phyloP scores from a whole-genome alignment of 2,329 filamentous ascomycete species.

The Diaporthe humulicola region DNA sequence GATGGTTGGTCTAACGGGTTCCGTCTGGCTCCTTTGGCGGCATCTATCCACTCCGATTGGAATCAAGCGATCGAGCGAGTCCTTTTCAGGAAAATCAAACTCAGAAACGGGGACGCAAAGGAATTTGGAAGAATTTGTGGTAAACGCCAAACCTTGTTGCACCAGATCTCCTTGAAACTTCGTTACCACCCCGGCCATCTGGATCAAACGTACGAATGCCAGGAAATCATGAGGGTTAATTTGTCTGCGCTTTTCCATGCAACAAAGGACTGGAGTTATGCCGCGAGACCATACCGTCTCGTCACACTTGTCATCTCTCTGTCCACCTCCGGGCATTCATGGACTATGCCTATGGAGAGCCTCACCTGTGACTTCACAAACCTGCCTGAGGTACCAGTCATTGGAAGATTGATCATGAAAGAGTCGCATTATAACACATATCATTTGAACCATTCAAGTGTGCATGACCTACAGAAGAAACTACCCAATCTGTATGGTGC shows the following conservation, averaged over 20 bases:
- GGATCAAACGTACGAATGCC: no score
- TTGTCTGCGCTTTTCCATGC: background rate
- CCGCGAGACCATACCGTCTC: background rate
- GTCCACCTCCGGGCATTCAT: no score
- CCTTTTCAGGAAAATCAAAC: background rate
- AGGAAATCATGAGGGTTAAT: no score
- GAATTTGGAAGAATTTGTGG: background rate
- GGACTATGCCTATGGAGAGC: background rate
- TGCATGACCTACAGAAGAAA: background rate
- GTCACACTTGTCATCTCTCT: background rate
- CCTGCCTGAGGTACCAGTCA: background rate
- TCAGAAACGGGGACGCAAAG: background rate
- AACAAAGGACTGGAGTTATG: background rate
- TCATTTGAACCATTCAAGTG: rapidly evolving
- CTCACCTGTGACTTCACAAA: background rate
- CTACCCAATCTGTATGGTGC: background rate
- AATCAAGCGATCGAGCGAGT: no score
- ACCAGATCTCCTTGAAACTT: background rate
- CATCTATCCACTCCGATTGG: no score
- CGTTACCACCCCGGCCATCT: no score
- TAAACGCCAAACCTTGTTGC: background rate
- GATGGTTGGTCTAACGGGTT: no score
- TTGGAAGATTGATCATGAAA: background rate
- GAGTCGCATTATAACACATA: background rate
- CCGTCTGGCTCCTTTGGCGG: no score